These are phyloP conservation scores for Kwoniella pini DNA, from an alignment of 768 basidiomycete genomes.

Conservation along the genomic window DNA sequence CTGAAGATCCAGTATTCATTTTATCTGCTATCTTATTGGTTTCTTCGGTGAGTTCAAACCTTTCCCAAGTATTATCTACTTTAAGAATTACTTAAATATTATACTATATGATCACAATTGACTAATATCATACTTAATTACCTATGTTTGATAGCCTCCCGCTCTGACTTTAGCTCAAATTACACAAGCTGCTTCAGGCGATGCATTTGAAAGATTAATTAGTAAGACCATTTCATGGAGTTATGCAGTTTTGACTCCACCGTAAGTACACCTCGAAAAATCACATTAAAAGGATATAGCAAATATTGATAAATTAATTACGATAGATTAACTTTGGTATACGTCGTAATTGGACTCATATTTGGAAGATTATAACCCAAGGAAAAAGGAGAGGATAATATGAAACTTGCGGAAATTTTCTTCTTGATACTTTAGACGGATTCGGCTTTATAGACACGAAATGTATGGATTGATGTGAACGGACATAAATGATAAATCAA, in stretches of 20 bases:
- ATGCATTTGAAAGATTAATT: slow-evolving; percentile 87
- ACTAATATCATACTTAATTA: no score
- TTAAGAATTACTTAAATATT: no score
- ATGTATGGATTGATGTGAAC: no score
- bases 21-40: slow-evolving; percentile 81
- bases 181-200: slow-evolving; percentile 79
- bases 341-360: slow-evolving; percentile 71
- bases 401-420: no score
- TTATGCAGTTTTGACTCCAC: slow-evolving; percentile 84
- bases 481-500: no score
- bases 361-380: slow-evolving; percentile 48
- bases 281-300: neutral
- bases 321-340: slow-evolving; percentile 63
- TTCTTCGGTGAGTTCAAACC: slow-evolving; percentile 57
- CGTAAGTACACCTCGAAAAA: slow-evolving; percentile 54
- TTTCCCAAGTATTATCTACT: neutral
- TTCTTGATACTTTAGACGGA: no score
- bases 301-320: slow-evolving; percentile 6
- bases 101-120: no score
- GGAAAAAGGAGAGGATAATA: no score
- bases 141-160: no score
- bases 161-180: slow-evolving; percentile 77
- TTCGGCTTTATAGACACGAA: no score
- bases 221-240: slow-evolving; percentile 90
- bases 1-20: slow-evolving; percentile 62